Conservation (phyloP, 768 basidiomycete genomes). For the Bullera alba region DNA sequence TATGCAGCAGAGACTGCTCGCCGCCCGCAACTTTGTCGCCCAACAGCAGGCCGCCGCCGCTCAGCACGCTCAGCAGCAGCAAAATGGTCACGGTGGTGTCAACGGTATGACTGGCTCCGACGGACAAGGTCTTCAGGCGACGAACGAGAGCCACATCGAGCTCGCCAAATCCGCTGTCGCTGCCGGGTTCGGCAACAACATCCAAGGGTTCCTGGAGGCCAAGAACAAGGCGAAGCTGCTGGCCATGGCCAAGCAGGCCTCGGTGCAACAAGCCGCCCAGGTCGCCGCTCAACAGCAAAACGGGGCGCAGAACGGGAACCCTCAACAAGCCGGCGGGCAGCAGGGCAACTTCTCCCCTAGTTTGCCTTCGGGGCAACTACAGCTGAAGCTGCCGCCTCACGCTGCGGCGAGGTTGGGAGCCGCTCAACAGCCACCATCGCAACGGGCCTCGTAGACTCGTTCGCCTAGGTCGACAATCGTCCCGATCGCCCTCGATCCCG, state of each 20-base stretch:
- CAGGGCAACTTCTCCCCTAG: constrained; percentile 1
- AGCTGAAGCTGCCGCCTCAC: constrained; percentile 33
- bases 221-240: constrained; percentile 11
- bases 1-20: background rate
- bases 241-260: constrained; percentile 13
- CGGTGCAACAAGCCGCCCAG: constrained; percentile 5
- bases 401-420: constrained; percentile 28
- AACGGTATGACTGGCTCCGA: background rate
- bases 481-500: too few relatives aligned
- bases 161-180: constrained; percentile 5
- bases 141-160: constrained; percentile 7
- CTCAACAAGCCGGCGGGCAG: background rate
- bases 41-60: constrained; percentile 16
- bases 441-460: constrained; percentile 4
- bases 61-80: constrained; percentile 9
- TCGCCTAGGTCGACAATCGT: too few relatives aligned
- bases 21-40: background rate
- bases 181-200: constrained; percentile 13
- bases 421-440: constrained; percentile 1
- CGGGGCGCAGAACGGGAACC: background rate
- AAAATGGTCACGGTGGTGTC: background rate
- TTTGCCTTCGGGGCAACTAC: constrained; percentile 20
- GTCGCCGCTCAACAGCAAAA: constrained; percentile 2
- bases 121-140: background rate
- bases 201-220: constrained; percentile 14